Conservation (phyloP, 305 asterid genomes). For the Caryopteris hybrid region DNA sequence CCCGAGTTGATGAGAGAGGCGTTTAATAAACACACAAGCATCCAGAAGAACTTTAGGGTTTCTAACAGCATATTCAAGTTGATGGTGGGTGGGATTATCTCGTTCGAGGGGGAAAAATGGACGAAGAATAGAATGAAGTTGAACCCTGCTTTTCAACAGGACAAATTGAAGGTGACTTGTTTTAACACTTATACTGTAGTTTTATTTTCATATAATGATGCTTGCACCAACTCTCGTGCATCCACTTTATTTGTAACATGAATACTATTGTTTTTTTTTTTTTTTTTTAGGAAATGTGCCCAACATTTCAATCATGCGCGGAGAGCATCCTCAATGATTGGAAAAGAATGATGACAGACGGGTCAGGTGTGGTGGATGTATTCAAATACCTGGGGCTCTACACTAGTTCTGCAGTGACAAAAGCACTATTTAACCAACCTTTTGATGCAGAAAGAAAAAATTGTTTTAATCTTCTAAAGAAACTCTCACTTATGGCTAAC, state of each 20-base stretch:
- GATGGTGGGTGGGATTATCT: constrained; percentile 32
- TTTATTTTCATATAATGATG: too few species aligned
- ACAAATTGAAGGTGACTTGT: constrained; percentile 38
- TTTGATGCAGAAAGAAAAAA: constrained; percentile 27
- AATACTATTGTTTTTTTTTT: neutral
- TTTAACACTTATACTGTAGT: too few species aligned
- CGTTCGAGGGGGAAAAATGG: constrained; percentile 44
- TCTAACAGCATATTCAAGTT: constrained; percentile 31
- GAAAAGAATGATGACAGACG: constrained; percentile 29
- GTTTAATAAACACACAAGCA: constrained; percentile 26
- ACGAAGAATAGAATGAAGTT: constrained; percentile 32
- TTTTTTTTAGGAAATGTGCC: constrained; percentile 24
- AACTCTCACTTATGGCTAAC: constrained; percentile 30
- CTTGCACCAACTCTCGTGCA: too few species aligned
- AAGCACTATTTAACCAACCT: constrained; percentile 29
- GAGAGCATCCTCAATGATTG: constrained; percentile 25
- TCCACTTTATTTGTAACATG: too few species aligned
- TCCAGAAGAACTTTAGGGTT: constrained; percentile 36
- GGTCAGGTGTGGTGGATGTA: constrained; percentile 36
- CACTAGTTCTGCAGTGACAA: constrained; percentile 33
- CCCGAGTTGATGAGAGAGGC: constrained; percentile 40
- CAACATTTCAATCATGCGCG: constrained; percentile 27
- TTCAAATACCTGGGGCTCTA: constrained; percentile 30
- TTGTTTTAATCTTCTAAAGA: constrained; percentile 29
- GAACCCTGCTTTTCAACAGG: constrained; percentile 50